phyloP scores from a whole-genome alignment of 371 early-diverging fungal genomes.

The Circinella umbellata region DNA sequence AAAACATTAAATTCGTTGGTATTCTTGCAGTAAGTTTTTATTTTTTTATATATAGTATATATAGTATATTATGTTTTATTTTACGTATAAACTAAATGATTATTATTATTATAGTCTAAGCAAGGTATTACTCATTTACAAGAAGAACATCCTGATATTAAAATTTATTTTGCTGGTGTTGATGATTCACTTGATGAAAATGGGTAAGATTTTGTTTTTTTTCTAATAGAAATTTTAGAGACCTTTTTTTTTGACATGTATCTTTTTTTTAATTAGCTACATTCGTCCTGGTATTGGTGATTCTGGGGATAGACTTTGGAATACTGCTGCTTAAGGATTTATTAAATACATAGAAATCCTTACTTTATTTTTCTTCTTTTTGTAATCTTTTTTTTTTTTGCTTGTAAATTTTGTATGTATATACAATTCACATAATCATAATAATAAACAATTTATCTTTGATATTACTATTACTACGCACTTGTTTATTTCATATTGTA shows the following conservation, averaged over 20 bases:
- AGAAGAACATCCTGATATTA: slow-evolving; percentile 76
- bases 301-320: slow-evolving; percentile 77
- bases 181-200: slow-evolving; percentile 69
- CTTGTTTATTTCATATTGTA: too few relatives aligned
- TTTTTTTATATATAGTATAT: too few relatives aligned
- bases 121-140: slow-evolving; percentile 67
- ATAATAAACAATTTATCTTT: too few relatives aligned
- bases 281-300: slow-evolving; percentile 81
- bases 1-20: slow-evolving; percentile 73
- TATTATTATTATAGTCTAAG: slow-evolving; percentile 33
- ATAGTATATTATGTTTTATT: too few relatives aligned
- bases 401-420: too few relatives aligned
- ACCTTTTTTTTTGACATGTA: neutral
- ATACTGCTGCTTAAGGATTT: slow-evolving; percentile 32
- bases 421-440: too few relatives aligned
- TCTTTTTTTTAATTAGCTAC: slow-evolving; percentile 37
- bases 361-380: too few relatives aligned
- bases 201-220: slow-evolving; percentile 44
- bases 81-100: too few relatives aligned
- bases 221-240: neutral
- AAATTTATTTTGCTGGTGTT: slow-evolving; percentile 70
- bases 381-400: too few relatives aligned
- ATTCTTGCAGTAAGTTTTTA: slow-evolving; percentile 57
- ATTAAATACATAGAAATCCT: too few relatives aligned
- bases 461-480: too few relatives aligned